phyloP scores from a whole-genome alignment of 1,284 basidiomycete genomes.

The Sporisorium sorghi region DNA sequence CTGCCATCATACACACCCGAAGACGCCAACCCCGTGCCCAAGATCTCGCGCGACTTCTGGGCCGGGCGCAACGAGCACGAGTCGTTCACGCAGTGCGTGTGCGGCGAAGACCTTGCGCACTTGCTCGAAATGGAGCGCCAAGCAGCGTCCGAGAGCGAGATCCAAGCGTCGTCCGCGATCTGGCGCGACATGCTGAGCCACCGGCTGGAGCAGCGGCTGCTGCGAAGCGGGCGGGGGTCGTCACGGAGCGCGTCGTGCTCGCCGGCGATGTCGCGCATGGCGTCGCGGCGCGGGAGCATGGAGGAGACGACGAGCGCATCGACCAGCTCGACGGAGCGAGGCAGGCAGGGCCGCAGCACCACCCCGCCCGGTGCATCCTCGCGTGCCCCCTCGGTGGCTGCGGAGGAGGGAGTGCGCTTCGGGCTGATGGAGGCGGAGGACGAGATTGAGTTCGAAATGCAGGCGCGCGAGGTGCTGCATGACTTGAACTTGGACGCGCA shows the following conservation, averaged over 20 bases:
- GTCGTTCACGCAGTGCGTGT: constrained; percentile 49
- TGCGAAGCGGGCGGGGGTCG: constrained; percentile 11
- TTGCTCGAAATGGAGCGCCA: constrained; percentile 48
- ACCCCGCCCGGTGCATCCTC: constrained; percentile 1
- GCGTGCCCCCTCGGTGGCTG: constrained; percentile 3
- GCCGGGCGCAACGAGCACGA: constrained; percentile 53
- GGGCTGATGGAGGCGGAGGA: constrained; percentile 46
- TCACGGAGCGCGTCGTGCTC: constrained; percentile 18
- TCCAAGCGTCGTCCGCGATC: constrained; percentile 40
- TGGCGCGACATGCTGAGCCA: constrained; percentile 49
- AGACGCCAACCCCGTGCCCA: constrained; percentile 53
- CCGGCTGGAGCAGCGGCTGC: constrained; percentile 34
- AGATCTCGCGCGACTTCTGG: constrained; percentile 46
- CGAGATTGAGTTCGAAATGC: constrained; percentile 52
- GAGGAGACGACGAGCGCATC: constrained; percentile 15
- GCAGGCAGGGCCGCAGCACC: constrained; percentile 8
- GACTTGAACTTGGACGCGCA: constrained; percentile 32
- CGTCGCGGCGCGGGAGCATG: constrained; percentile 21
- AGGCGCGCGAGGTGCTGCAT: constrained; percentile 42
- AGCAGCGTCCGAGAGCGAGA: constrained; percentile 37
- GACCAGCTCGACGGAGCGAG: constrained; percentile 7
- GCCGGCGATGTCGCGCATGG: constrained; percentile 23
- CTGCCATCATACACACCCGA: constrained; percentile 45
- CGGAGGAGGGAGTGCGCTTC: constrained; percentile 25
- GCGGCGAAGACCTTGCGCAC: constrained; percentile 47